Percentiles rank a stretch among this genome's conserved stretches.
Conservation (phyloP, 805 yeast genomes). For the Yarrowia divulgata region DNA sequence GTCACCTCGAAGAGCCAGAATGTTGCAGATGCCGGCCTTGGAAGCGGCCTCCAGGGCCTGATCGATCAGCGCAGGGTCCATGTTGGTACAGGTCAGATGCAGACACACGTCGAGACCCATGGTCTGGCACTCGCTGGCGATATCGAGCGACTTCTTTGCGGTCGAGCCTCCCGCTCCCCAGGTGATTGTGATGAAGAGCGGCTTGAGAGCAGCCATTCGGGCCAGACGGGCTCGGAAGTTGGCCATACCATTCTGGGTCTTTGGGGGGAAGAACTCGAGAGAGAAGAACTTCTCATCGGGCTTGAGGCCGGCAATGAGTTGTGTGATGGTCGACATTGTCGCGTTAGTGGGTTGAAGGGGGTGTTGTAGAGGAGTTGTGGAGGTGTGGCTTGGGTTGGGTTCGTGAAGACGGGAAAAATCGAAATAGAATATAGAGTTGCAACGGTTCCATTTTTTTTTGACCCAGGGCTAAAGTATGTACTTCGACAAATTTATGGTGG, state of each 20-base stretch:
- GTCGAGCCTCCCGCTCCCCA: constrained; percentile 99
- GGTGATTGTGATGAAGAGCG: constrained; percentile 88
- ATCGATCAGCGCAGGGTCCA: constrained; percentile 77
- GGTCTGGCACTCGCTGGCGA: constrained; percentile 77
- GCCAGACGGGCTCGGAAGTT: constrained; percentile 85
- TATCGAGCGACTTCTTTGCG: constrained; percentile 80
- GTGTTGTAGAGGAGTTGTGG: constrained; percentile 3
- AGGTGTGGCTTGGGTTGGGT: constrained; percentile 28
- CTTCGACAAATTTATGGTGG: too few relatives aligned
- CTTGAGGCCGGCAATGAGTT: constrained; percentile 54
- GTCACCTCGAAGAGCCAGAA: constrained; percentile 93
- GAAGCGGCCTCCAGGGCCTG: constrained; percentile 76
- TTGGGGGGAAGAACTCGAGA: constrained; percentile 96
- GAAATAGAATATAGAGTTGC: constrained; percentile 13
- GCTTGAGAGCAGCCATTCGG: constrained; percentile 88
- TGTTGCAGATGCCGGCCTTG: constrained; percentile 80
- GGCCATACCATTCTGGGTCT: constrained; percentile 84
- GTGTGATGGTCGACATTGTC: constrained; percentile 42
- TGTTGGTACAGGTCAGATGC: constrained; percentile 96
- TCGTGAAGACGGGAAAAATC: constrained; percentile 14
- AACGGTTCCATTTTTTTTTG: constrained; percentile 14
- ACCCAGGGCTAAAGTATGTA: constrained; percentile 5
- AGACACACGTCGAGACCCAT: constrained; percentile 88
- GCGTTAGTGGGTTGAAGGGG: neutral
- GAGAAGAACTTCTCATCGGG: constrained; percentile 73